These are phyloP conservation scores for Lepidium campestre DNA, from an alignment of 441 rosid genomes.

Conservation along the genomic window DNA sequence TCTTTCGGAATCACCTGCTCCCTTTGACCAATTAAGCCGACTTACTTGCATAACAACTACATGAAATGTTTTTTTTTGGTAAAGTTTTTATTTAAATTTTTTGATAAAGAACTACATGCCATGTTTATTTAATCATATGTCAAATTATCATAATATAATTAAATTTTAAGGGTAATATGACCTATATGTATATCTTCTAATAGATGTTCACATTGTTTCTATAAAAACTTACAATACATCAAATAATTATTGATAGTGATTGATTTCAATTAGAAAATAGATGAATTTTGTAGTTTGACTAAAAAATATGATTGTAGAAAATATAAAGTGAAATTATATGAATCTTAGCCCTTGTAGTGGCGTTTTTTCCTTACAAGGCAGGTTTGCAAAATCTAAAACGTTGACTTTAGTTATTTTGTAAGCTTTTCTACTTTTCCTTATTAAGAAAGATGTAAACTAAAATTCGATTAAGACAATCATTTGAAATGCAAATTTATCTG, in stretches of 20 bases:
- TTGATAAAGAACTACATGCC: too few relatives aligned
- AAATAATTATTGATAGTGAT: not conserved
- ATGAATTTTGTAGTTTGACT: not conserved
- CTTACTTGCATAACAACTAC: not conserved
- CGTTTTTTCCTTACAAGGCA: not conserved
- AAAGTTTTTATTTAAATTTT: too few relatives aligned
- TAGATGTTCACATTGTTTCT: not conserved
- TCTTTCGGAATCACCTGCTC: not conserved
- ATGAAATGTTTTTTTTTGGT: not conserved
- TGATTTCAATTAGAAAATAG: not conserved
- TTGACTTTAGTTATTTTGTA: not conserved
- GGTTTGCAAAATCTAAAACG: constrained; percentile 1
- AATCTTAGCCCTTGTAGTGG: not conserved
- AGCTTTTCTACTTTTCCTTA: not conserved
- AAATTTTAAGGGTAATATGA: not conserved
- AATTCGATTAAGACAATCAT: not conserved
- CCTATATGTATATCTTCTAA: not conserved
- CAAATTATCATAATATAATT: not conserved
- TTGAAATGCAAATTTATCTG: not conserved
- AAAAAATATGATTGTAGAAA: not conserved
- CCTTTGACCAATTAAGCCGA: not conserved
- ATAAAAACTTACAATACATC: not conserved
- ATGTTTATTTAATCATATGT: not conserved
- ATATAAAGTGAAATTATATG: not conserved
- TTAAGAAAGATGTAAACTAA: not conserved